A percentile compares a stretch with the other conserved stretches of the same genome.
Evolutionary conservation across 2,329 filamentous ascomycete genomes (phyloP).

Genomic region (Capronia coronata): DNA sequence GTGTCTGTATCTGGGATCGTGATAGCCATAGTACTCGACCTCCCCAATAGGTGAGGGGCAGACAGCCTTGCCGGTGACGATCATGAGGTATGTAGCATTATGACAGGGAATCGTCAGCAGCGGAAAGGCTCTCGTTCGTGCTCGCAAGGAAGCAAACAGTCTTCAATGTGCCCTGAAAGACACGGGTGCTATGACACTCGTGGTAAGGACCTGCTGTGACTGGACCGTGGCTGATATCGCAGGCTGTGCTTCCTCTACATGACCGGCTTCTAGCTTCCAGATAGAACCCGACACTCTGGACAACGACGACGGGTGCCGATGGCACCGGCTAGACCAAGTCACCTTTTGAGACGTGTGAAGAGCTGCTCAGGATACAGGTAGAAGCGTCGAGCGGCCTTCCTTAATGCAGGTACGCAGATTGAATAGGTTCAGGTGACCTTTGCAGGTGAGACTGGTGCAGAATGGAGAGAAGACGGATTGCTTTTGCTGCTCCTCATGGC

Average conservation of each 20-base stretch:
- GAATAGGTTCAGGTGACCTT: constrained; percentile 23
- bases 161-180: too few species aligned
- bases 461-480: constrained; percentile 17
- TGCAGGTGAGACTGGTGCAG: constrained; percentile 13
- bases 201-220: too few species aligned
- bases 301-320: constrained; percentile 2
- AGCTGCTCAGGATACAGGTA: constrained; percentile 8
- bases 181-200: too few species aligned
- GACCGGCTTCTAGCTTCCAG: neutral
- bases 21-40: neutral
- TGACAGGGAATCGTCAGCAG: neutral
- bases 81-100: neutral
- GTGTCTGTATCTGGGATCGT: constrained; percentile 17
- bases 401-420: constrained; percentile 25
- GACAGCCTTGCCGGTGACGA: constrained; percentile 1
- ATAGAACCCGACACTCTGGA: neutral
- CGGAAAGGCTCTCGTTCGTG: neutral
- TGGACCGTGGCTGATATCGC: neutral
- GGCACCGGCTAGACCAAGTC: constrained; percentile 1
- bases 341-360: constrained; percentile 4
- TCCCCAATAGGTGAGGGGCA: neutral
- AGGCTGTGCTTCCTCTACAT: neutral
- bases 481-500: constrained; percentile 26
- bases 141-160: neutral
- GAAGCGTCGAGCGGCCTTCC: constrained; percentile 5